These are phyloP conservation scores for Neofusicoccum cordaticola DNA, from an alignment of 2,329 filamentous ascomycete genomes.

Conservation along the genomic window DNA sequence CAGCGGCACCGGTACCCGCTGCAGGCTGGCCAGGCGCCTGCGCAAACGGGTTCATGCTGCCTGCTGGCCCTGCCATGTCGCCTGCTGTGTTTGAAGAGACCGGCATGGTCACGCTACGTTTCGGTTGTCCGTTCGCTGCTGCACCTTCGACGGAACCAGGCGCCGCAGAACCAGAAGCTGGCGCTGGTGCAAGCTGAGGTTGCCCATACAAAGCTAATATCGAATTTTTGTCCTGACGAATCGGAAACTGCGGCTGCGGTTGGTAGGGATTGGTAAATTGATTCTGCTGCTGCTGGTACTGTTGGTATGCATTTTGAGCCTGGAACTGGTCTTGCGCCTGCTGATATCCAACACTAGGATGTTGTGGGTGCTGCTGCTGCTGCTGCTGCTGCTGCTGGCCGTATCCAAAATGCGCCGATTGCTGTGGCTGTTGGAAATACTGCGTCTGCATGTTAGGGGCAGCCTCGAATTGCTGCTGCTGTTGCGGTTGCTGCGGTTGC, in stretches of 20 bases:
- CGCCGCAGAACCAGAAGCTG: conserved; percentile 29
- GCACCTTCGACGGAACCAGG: conserved; percentile 21
- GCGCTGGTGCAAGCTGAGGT: conserved; percentile 50
- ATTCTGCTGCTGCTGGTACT: conserved; percentile 31
- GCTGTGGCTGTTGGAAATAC: conserved; percentile 21
- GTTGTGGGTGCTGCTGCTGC: conserved; percentile 15
- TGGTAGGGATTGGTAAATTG: conserved; percentile 34
- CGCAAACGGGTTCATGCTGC: conserved; percentile 59
- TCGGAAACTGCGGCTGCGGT: conserved; percentile 33
- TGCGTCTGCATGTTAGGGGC: conserved; percentile 8
- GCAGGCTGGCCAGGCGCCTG: conserved; percentile 11
- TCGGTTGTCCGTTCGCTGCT: conserved; percentile 29
- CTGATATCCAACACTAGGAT: conserved; percentile 8
- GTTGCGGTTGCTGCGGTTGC: conserved; percentile 31
- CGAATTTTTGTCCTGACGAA: conserved; percentile 64
- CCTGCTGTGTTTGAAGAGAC: conserved; percentile 16
- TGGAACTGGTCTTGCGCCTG: conserved; percentile 18
- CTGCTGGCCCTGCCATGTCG: conserved; percentile 28
- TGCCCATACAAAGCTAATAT: conserved; percentile 75
- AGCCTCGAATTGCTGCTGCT: conserved; percentile 19
- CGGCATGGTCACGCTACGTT: conserved; percentile 40
- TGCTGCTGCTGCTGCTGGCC: conserved; percentile 22
- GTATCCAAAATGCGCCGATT: conserved; percentile 24
- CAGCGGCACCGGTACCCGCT: conserved; percentile 22
- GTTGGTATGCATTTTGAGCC: conserved; percentile 17